Base-by-base conservation (phyloP, 345 rosid species). In the Acer campestre region DNA sequence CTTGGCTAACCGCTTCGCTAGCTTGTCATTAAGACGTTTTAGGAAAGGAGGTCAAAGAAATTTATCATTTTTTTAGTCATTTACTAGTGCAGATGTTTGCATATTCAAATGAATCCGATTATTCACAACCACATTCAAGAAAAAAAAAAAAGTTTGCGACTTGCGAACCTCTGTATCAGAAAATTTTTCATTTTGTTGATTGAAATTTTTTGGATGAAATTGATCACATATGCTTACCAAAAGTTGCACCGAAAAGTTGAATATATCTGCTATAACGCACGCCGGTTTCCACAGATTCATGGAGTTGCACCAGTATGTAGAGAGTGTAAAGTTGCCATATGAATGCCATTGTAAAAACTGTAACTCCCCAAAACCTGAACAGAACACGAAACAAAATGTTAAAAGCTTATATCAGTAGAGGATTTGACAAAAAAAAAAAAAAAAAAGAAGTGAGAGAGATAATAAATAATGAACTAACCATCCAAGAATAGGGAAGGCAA, bases 271-370 rank as follows among this genome's bases (percentile, higher is more conserved):
- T 89, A 68, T 85, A 88, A 64, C 98, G 95, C 74, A 78, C 71
- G 38, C 97, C 90, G 0, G 68, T 75, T 61, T 86, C 91, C 0
- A 82, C 66, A 3, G 84, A 68, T 83, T 95, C 98, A 80, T 95
- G 99, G 64, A 95, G 98, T 35, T 92, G 90, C 11, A 95, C 95
- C 22, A 93, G 86, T 59, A 90, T 65, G 85, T 88, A 89, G 3
- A 88, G 83, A 0, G 90, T 93, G 81, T 93, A 95, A 1, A 95
- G 89, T 70, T 95, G 96, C 98, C 99, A 93, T 61, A 83, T 70
- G 80, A 93, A 93, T 38, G 86, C 90, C n/a, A 81, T 10, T 3
- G 89, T 85, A 81, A 93, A 79, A 38, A 65, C 44, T 78, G 88
- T 80, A 25, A 90, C 69, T 13, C 99, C 99, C 94, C 93, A 87